phyloP scores from a whole-genome alignment of 352 stramenopile genomes.

The Phytophthora sp. region DNA sequence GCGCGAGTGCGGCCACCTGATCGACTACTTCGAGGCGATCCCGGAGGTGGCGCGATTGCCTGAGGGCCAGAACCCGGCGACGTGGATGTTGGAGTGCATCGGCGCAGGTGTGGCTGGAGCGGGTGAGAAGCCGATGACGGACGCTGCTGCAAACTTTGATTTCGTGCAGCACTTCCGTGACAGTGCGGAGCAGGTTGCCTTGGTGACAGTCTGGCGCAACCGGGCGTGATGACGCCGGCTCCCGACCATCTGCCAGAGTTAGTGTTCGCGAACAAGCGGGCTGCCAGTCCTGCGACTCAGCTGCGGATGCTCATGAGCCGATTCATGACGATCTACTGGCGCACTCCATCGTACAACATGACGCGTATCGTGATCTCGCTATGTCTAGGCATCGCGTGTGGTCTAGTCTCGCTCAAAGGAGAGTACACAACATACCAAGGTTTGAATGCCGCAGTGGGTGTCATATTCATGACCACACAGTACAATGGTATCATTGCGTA shows the following conservation, averaged over 20 bases:
- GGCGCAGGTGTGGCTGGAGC: conserved; percentile 34
- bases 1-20: conserved; percentile 15
- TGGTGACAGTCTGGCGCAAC: conserved; percentile 12
- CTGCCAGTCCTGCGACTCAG: conserved; percentile 18
- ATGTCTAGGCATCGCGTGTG: conserved; percentile 30
- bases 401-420: conserved; percentile 25
- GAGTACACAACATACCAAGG: conserved; percentile 27
- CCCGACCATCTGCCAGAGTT: conserved; percentile 1
- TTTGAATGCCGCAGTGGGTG: conserved; percentile 41
- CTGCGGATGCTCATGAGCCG: conserved; percentile 33
- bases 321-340: conserved; percentile 21
- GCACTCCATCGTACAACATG: conserved; percentile 13
- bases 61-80: conserved; percentile 49
- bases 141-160: conserved; percentile 19
- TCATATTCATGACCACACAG: conserved; percentile 74
- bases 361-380: conserved; percentile 4
- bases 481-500: conserved; percentile 77
- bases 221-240: conserved; percentile 16
- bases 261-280: conserved; percentile 34
- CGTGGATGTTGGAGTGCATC: conserved; percentile 78
- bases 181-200: conserved; percentile 14
- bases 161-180: conserved; percentile 27
- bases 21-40: conserved; percentile 46
- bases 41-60: conserved; percentile 22
- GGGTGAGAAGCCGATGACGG: background rate